Base-by-base conservation (phyloP, 2,329 filamentous ascomycete species). In the Didymella pomorum region DNA sequence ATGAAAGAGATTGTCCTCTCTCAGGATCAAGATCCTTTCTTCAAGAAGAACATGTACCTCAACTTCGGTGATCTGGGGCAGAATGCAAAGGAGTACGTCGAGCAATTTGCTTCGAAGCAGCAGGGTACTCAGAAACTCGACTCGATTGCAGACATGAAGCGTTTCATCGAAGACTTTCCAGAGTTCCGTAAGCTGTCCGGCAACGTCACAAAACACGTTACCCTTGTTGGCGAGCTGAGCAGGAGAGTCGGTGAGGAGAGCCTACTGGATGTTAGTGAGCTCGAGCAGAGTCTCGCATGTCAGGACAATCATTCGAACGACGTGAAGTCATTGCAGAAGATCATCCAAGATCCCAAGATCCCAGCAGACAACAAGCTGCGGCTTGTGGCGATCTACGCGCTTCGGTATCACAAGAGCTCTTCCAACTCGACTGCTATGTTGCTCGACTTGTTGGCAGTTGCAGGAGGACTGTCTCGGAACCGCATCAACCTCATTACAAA, bases 21-120 rank as follows among this genome's bases (percentile, higher is more conserved):
- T 1, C 93, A 95, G 77, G 95, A 99, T 64, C 95, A 99, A 78
- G 95, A 99, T 71, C 93, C 95, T 0, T 99, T 99, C 80, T 99
- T 99, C 82, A 97, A 89, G 79, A 97, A 97, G 81, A 98, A 98
- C 78, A 98, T 98, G 93, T 98, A 93, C 68, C 86, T 97, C 70
- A 98, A 98, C 75, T 99, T 98, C 76, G 93, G 94, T 53, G 93
- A 98, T 67, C 84, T 99, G 6, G 93, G 95, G 11, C 91, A 94
- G 39, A 97, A 96, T 68, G 97, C 97, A 74, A 98, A 98, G 77
- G 93, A 97, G 85, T 99, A 99, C 69, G 95, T 99, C 54, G 93
- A 97, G 73, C 95, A 98, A 74, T 99, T 98, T 72, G 95, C 98
- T 70, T 92, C 91, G 12, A 97, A 96, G 76, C 97, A 94, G n/a